Percentiles rank a stretch among this genome's conserved stretches.
These are phyloP conservation scores for Neurospora sp. DNA, from an alignment of 495 filamentous ascomycete genomes.

Conservation along the genomic window DNA sequence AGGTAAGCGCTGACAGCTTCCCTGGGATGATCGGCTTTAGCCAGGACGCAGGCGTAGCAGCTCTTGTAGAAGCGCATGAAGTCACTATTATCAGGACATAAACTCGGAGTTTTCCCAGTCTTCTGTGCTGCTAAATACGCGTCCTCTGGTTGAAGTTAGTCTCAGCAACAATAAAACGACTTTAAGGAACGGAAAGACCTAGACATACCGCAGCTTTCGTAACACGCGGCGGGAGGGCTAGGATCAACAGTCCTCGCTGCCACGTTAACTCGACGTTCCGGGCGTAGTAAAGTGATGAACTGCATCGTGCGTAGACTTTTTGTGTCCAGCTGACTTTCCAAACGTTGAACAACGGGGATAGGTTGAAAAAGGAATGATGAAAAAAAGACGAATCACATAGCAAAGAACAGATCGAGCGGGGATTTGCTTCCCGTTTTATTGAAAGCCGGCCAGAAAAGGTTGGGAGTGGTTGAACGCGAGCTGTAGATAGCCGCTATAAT, in stretches of 20 bases:
- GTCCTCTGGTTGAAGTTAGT: not conserved
- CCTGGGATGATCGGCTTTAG: not conserved
- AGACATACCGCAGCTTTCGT: not conserved
- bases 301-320: no score
- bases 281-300: no score
- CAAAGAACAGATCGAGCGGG: not conserved
- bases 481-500: not conserved
- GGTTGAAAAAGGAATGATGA: not conserved
- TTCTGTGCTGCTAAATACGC: not conserved
- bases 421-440: not conserved
- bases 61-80: not conserved
- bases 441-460: not conserved
- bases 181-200: not conserved
- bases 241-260: no score
- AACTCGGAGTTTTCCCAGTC: not conserved
- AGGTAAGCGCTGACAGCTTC: not conserved
- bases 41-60: not conserved
- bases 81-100: not conserved
- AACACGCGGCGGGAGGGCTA: not conserved
- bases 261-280: no score
- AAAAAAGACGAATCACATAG: no score
- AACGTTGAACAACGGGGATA: not conserved
- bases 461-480: not conserved
- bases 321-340: not conserved
- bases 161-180: accelerated